Conservation (phyloP, 73 alveolate species). For the Urostyla sp. region DNA sequence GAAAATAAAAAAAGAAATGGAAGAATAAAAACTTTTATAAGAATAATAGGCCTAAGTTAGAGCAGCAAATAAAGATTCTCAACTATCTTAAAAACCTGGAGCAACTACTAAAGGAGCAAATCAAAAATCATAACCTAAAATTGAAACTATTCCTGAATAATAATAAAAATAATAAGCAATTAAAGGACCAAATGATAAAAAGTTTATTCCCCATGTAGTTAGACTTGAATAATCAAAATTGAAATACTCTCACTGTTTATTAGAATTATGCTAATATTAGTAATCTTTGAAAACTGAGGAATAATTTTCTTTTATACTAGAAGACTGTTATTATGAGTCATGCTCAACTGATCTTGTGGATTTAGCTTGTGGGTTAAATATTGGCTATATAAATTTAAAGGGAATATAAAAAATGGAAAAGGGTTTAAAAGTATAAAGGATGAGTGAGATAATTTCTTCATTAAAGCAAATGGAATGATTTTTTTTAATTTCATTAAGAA, state of each 20-base stretch:
- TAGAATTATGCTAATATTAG: slow-evolving; percentile 40
- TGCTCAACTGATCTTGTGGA: slow-evolving; percentile 51
- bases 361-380: slow-evolving; percentile 27
- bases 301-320: slow-evolving; percentile 45
- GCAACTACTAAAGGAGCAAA: neutral
- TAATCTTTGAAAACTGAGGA: slow-evolving; percentile 56
- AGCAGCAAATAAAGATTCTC: slow-evolving; percentile 17
- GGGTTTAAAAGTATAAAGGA: slow-evolving; percentile 51
- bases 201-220: slow-evolving; percentile 52
- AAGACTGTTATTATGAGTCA: slow-evolving; percentile 53
- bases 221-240: slow-evolving; percentile 1
- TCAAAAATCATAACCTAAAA: neutral
- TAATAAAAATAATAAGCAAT: too few relatives aligned
- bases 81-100: slow-evolving; percentile 23
- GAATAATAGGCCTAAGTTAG: neutral
- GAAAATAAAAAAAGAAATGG: neutral
- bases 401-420: slow-evolving; percentile 60
- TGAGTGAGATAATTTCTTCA: slow-evolving; percentile 17
- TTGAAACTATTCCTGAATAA: too few relatives aligned
- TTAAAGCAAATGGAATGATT: neutral
- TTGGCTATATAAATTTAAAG: slow-evolving; percentile 36
- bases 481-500: neutral
- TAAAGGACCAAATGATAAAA: slow-evolving; percentile 53
- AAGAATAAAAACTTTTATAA: neutral
- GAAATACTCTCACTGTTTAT: slow-evolving; percentile 17